phyloP scores from a whole-genome alignment of 345 rosid genomes.

The Excoecaria cochinchinensis region DNA sequence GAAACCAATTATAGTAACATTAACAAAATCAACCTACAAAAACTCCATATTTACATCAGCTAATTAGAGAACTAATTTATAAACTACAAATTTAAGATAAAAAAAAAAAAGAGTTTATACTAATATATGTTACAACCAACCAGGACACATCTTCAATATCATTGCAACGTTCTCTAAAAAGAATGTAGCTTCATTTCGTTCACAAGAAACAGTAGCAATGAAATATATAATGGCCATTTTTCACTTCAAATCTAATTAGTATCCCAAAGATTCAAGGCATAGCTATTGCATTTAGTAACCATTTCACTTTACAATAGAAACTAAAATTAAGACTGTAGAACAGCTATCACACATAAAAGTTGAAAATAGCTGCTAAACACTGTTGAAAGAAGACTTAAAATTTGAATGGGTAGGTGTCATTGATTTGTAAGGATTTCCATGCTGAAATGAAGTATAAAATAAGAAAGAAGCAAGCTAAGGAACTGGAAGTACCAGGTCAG shows the following conservation, averaged over 20 bases:
- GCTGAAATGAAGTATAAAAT: not conserved
- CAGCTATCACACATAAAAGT: not conserved
- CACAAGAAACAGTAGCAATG: not conserved
- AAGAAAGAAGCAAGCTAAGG: not conserved
- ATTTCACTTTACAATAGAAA: not conserved
- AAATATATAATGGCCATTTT: not conserved
- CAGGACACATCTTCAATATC: not conserved
- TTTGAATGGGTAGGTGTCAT: not conserved
- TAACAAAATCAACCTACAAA: not conserved
- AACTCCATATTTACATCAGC: not conserved
- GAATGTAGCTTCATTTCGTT: not conserved
- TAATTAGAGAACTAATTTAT: not conserved
- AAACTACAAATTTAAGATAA: not conserved
- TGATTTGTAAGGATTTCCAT: not conserved
- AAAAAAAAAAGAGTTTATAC: not conserved
- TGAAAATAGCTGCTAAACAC: not conserved
- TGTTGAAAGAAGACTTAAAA: not conserved
- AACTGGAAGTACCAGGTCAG: constrained; percentile 61
- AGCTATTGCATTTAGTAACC: not conserved
- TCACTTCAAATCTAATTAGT: not conserved
- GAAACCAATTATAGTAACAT: not conserved
- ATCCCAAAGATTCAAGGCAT: not conserved
- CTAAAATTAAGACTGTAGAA: not conserved
- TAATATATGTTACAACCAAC: not conserved
- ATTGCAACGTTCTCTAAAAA: not conserved